Conservation (phyloP, 192 early-diverging fungal genomes). For the Paraglomus brasilianum region DNA sequence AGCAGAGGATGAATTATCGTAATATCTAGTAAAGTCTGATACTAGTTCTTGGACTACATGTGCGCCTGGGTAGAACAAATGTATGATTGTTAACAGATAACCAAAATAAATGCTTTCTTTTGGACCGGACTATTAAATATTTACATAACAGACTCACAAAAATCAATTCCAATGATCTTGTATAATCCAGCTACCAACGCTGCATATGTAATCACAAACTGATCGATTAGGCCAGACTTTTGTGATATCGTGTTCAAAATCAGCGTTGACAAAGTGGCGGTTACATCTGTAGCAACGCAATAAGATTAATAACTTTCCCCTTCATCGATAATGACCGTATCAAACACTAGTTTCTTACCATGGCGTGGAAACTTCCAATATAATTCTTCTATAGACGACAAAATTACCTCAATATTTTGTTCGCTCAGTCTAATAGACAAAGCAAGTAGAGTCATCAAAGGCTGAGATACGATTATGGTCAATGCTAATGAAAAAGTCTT, state of each 20-base stretch:
- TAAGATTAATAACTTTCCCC: background rate
- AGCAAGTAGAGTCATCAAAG: background rate
- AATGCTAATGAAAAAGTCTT: too few species aligned
- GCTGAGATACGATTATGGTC: background rate
- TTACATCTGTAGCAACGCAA: constrained; percentile 63
- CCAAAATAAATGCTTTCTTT: constrained; percentile 3
- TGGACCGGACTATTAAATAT: constrained; percentile 39
- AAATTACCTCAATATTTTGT: constrained; percentile 87
- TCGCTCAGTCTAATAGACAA: constrained; percentile 64
- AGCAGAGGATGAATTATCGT: constrained; percentile 40
- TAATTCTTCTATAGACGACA: constrained; percentile 74
- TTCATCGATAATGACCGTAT: background rate
- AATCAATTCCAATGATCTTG: constrained; percentile 82
- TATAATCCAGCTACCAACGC: constrained; percentile 80
- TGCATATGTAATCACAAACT: constrained; percentile 88
- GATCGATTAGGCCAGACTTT: constrained; percentile 85
- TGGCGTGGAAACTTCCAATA: constrained; percentile 69
- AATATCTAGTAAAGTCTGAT: constrained; percentile 63
- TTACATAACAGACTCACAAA: constrained; percentile 57
- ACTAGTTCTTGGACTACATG: constrained; percentile 74
- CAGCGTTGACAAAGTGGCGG: constrained; percentile 75
- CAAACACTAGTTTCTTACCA: constrained; percentile 43
- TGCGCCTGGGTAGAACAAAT: constrained; percentile 45
- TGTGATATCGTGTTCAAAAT: constrained; percentile 77
- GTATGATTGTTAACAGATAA: too few species aligned